Evolutionary conservation across 2,329 filamentous ascomycete species (phyloP), one percentile per base, ranked within the genome.

Genomic region (Sporothrix euskadiensis): DNA sequence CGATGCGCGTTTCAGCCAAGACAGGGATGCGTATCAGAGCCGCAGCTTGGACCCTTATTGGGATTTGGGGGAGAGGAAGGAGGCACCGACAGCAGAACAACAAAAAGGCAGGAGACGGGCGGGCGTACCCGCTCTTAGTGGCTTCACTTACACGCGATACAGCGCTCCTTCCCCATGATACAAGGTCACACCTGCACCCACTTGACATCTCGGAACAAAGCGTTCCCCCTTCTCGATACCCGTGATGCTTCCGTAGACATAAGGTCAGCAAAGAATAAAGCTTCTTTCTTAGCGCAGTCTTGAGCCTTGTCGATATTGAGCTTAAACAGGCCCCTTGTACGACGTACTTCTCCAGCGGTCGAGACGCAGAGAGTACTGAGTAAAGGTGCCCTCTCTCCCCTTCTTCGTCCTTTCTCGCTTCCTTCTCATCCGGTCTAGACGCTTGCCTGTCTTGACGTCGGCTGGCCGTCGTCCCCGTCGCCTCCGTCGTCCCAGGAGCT

Each of bases 1-100:
- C 22, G 56, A 54, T 73, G 70, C 52, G 66, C 69, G 77, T 78
- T 78, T 78, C 75, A 78, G 75, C 75, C 57, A 57, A 73, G 75
- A 35, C 44, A 75, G 77, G 74, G 63, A 35, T 52, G 69, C 73
- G 77, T 78, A 73, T 77, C 77, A 76, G 71, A 75, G 71, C 65
- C 71, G 57, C 74, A 74, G 63, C 72, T 73, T 73, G 66, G 74
- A 65, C 74, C 59, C 66, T 59, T 68, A 41, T 12, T 47, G 44
- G 61, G 70, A 44, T 26, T 26, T 26, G 26, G 26, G 26, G 26
- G 26, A 26, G 59, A 63, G 54, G 54, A 56, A 14, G 54, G 22
- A 59, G 22, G 65, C 7, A 32, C 14, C 35, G 8, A 63, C 16
- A 63, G 3, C 4, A 35, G 12, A 10, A 19, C 14, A 54, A 12